A percentile compares a stretch with the other conserved stretches of the same genome.
Conservation (phyloP, 257 asterid genomes). For the Ehretia macrophylla region DNA sequence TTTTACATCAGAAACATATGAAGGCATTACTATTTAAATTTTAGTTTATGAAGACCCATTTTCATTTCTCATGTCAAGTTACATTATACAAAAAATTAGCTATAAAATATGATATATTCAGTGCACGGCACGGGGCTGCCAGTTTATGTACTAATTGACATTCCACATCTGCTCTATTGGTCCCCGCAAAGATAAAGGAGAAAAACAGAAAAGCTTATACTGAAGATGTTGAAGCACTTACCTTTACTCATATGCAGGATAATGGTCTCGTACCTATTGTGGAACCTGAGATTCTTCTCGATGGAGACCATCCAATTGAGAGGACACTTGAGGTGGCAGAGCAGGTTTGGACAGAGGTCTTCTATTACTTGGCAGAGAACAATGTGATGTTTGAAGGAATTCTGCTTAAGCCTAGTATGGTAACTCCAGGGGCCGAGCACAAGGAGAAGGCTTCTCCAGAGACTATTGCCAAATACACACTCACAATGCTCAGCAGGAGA, state of each 20-base stretch:
- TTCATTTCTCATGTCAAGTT: too few relatives aligned
- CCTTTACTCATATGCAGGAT: slow-evolving; percentile 37
- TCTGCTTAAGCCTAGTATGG: slow-evolving; percentile 93
- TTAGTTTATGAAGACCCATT: too few relatives aligned
- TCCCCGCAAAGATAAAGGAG: too few relatives aligned
- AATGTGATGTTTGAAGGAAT: slow-evolving; percentile 77
- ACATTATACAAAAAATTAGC: too few relatives aligned
- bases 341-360: slow-evolving; percentile 90
- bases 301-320: slow-evolving; percentile 87
- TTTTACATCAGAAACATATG: too few relatives aligned
- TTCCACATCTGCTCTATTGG: too few relatives aligned
- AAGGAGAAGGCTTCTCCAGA: slow-evolving; percentile 83
- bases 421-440: slow-evolving; percentile 96
- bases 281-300: slow-evolving; percentile 93
- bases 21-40: too few relatives aligned
- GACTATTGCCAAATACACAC: slow-evolving; percentile 73
- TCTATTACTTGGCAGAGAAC: slow-evolving; percentile 88
- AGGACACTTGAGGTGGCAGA: slow-evolving; percentile 93
- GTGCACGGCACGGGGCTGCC: too few relatives aligned
- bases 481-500: slow-evolving; percentile 75
- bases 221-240: neutral
- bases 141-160: too few relatives aligned
- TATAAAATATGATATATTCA: too few relatives aligned
- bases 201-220: too few relatives aligned
- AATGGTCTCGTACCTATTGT: slow-evolving; percentile 94